Conservation (phyloP, 1,284 basidiomycete species). For the Apiotrichum montevideense region DNA sequence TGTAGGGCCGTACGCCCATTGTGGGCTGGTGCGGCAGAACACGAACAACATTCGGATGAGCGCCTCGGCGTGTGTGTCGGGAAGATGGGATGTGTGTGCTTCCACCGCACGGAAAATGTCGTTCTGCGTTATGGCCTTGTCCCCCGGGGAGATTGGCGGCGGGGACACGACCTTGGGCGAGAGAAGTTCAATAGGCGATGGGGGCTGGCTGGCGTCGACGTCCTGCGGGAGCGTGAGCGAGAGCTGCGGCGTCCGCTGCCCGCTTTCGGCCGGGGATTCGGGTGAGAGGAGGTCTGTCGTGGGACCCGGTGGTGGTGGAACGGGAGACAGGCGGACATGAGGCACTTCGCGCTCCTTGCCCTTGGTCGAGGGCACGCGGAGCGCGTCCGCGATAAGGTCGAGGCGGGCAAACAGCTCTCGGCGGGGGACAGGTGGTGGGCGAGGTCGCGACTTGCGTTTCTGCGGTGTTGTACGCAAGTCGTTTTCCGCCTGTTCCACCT, state of each 20-base stretch:
- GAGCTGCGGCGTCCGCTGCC: conserved; percentile 14
- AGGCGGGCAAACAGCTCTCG: conserved; percentile 13
- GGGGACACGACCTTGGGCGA: conserved; percentile 25
- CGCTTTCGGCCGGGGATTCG: conserved; percentile 1
- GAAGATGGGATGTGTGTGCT: conserved; percentile 5
- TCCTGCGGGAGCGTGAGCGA: conserved; percentile 18
- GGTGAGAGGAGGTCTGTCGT: conserved; percentile 17
- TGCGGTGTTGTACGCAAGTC: background rate
- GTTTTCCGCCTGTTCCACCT: background rate
- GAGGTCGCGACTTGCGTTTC: background rate
- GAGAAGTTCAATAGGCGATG: conserved; percentile 35
- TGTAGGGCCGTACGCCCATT: conserved; percentile 36
- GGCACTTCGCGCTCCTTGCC: conserved; percentile 10
- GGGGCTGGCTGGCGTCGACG: conserved; percentile 1
- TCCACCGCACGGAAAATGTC: conserved; percentile 7
- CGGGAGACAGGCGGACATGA: background rate
- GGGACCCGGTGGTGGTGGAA: no score
- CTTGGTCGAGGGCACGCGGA: background rate
- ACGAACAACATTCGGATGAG: conserved; percentile 44
- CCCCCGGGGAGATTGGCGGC: conserved; percentile 2
- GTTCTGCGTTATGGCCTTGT: background rate
- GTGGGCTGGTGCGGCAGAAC: conserved; percentile 35
- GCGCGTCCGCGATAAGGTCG: conserved; percentile 2
- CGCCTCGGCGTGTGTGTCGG: conserved; percentile 41
- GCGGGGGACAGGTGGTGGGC: conserved; percentile 2